phyloP scores from a whole-genome alignment of 2,329 filamentous ascomycete genomes.

The Arthrobotrys entomopaga region DNA sequence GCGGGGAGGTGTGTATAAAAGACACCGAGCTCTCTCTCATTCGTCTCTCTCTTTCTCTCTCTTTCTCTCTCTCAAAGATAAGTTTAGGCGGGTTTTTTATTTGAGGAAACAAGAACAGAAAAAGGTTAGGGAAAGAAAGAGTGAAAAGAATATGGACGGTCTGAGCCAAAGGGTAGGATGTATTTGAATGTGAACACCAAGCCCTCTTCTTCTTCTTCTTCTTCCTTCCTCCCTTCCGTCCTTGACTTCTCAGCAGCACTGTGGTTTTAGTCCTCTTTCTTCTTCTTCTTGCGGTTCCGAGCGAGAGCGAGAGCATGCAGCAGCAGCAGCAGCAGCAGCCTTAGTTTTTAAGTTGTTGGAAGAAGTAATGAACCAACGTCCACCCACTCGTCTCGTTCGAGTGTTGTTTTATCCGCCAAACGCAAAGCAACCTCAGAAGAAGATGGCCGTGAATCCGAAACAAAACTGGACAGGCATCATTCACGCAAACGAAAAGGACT shows the following conservation, averaged over 20 bases:
- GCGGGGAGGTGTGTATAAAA: neutral
- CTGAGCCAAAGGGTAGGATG: no score
- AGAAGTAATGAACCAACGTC: no score
- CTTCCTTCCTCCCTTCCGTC: neutral
- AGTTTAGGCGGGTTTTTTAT: no score
- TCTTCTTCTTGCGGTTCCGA: slow-evolving; percentile 10
- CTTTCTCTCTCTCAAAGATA: no score
- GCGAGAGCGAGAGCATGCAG: slow-evolving; percentile 13
- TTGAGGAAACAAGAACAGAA: no score
- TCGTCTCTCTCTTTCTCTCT: no score
- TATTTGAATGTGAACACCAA: no score
- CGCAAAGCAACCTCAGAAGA: neutral
- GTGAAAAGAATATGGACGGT: neutral
- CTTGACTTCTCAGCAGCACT: neutral
- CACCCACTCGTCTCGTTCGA: neutral
- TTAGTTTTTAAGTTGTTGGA: no score
- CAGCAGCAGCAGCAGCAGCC: no score
- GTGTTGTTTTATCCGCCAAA: slow-evolving; percentile 26
- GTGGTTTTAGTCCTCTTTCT: neutral
- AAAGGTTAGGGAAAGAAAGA: no score
- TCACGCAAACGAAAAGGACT: neutral
- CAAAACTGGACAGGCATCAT: slow-evolving; percentile 3
- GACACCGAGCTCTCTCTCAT: no score
- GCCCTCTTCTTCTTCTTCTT: no score
- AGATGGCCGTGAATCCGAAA: slow-evolving; percentile 5